phyloP scores from a whole-genome alignment of 306 rosid genomes.

The Delonix regia region DNA sequence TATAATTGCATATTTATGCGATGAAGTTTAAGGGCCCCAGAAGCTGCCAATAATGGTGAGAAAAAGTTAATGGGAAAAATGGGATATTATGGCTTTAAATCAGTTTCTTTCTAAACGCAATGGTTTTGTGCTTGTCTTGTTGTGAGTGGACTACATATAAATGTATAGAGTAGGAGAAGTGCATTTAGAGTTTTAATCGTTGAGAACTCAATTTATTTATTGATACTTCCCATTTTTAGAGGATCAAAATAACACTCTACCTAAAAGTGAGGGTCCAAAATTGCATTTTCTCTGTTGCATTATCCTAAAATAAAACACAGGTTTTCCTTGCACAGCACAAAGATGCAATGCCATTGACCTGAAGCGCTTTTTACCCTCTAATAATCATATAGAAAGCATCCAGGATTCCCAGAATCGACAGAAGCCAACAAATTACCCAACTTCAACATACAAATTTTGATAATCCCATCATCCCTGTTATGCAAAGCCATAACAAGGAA shows the following conservation, averaged over 20 bases:
- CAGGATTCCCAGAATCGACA: not conserved
- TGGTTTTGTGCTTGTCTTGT: constrained; percentile 34
- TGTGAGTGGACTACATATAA: constrained; percentile 16
- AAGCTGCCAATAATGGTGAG: constrained; percentile 31
- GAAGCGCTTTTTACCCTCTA: not conserved
- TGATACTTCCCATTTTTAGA: too few species aligned
- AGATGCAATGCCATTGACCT: not conserved
- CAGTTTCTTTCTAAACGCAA: constrained; percentile 11
- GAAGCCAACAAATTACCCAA: not conserved
- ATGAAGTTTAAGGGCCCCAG: constrained; percentile 17
- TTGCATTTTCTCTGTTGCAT: too few species aligned
- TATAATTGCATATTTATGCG: not conserved
- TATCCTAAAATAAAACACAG: not conserved
- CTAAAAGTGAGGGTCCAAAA: too few species aligned
- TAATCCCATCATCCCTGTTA: not conserved
- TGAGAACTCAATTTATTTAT: too few species aligned
- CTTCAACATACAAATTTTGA: not conserved
- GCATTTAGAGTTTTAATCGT: constrained; percentile 29
- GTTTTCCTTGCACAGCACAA: not conserved
- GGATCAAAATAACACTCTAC: too few species aligned
- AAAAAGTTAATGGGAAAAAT: constrained; percentile 34
- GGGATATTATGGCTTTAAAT: constrained; percentile 28
- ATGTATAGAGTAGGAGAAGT: constrained; percentile 28
- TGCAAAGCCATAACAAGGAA: constrained; percentile 19
- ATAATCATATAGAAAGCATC: constrained; percentile 8